Base-by-base conservation (phyloP, 345 rosid genomes). In the Euphorbia lathyris region DNA sequence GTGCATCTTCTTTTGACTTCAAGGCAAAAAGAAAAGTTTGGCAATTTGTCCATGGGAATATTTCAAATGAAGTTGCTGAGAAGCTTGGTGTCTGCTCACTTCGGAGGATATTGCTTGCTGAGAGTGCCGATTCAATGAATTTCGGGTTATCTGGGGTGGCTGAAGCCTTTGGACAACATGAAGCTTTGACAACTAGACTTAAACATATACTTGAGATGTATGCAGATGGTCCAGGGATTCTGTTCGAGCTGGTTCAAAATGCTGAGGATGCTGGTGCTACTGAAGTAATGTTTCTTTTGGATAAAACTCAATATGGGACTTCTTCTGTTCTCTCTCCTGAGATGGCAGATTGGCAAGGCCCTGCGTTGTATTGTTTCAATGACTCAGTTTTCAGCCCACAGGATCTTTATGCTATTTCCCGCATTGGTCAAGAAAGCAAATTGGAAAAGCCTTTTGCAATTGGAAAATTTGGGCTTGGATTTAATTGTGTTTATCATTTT, bases 271-370 rank as follows among this genome's bases (percentile, higher is more conserved):
- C 98, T 48, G 93, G 97, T 74, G 96, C 98, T 81, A 89, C 98
- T 63, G 88, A 93, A 77, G 98, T 93, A 80, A 72, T 71, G 55
- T 90, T 93, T 80, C 94, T 93, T 69, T 82, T 93, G 82, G 98
- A 93, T 79, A 93, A 78, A 80, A 90, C 98, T 73, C 97, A 93
- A 58, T 93, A 90, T 79, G 98, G 97, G 67, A 85, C 93, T 68
- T 93, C 98, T 76, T 93, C 98, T 57, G 87, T 93, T 80, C 97
- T 93, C 64, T 93, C 97, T 75, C 98, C 98, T 61, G 96, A 89
- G 81, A 93, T 93, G 98, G 97, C 89, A 23, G 97, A 93, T 68
- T 93, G 97, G 98, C 98, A 93, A 82, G 98, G 98, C 74, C 96
- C 98, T 79, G 98, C 98, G 23, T 75, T 93, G 71, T 93, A 89